Base-by-base conservation (phyloP, 441 rosid genomes). In the Francoa sonchifolia region DNA sequence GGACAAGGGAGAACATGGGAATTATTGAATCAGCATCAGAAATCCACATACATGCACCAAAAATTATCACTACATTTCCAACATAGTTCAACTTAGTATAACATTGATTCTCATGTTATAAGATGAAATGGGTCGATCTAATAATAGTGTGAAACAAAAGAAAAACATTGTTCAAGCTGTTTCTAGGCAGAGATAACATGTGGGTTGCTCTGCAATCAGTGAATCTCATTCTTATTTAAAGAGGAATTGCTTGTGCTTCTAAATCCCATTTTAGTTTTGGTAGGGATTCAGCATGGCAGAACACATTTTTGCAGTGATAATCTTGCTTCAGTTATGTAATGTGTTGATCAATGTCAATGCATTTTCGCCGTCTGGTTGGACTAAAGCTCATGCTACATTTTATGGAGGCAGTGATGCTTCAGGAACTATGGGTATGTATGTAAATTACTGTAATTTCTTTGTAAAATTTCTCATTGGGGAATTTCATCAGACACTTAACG, bases 321-420 rank as follows among this genome's bases (percentile, higher is more conserved):
- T 73, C 52, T 53, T 77, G 48, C 57, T 73, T 21, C 55, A 45
- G 22, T 33, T 71, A 36, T 39, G 54, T 45, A 57, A 8, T 55
- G 52, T 64, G 11, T 43, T 57, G 8, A 7, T 52, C 15, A 57
- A 47, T 11, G 76, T 45, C 41, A 25, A 58, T 16, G 82, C 80
- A 5, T 77, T 62, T 55, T 33, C 42, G 1, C 51, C 92, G 42
- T 73, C 94, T n/a, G 75, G 74, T 1, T 77, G 85, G 90, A 68
- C 52, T 11, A 64, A 64, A 28, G 97, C 67, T 26, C 97, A 89
- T 48, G 97, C 97, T 47, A 89, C 97, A 0, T 89, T 89, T 58
- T 89, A 89, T 50, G 97, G 97, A 27, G 95, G 94, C 22, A 59
- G 82, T 29, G 97, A 84, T 52, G 97, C 97, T 48, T 84, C 97